These are phyloP conservation scores for Paspalum vaginatum DNA, from an alignment of 176 grass and related monocot genomes.

Conservation along the genomic window DNA sequence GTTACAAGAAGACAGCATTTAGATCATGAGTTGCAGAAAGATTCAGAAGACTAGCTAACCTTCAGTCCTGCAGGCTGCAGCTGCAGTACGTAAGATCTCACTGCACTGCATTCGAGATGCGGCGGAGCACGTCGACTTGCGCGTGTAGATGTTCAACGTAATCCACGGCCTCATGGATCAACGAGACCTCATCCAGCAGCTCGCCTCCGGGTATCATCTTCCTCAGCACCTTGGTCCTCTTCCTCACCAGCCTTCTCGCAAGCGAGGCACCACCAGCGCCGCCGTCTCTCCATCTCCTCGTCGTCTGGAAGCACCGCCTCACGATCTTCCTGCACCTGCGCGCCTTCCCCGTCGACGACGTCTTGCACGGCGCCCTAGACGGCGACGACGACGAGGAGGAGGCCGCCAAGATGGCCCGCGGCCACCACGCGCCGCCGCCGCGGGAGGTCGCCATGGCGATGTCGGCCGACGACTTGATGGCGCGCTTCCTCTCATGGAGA, in stretches of 20 bases:
- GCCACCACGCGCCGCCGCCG: conserved; percentile 40
- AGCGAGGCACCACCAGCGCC: background rate
- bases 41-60: background rate
- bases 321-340: conserved; percentile 44
- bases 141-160: conserved; percentile 67
- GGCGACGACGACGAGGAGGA: background rate
- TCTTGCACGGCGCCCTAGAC: background rate
- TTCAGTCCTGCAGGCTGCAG: background rate
- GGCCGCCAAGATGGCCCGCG: conserved; percentile 38
- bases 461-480: conserved; percentile 65
- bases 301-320: conserved; percentile 26
- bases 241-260: conserved; percentile 63
- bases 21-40: background rate
- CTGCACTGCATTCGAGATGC: conserved; percentile 46
- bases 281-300: background rate
- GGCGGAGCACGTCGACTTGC: conserved; percentile 64
- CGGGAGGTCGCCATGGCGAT: conserved; percentile 62
- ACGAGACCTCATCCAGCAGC: conserved; percentile 45
- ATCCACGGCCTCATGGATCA: conserved; percentile 72
- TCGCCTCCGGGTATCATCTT: conserved; percentile 73
- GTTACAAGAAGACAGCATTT: background rate
- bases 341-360: background rate
- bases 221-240: conserved; percentile 62
- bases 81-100: conserved; percentile 7
- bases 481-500: conserved; percentile 51